These are phyloP conservation scores for Candida palmyrensis DNA, from an alignment of 805 yeast genomes.

Conservation along the genomic window DNA sequence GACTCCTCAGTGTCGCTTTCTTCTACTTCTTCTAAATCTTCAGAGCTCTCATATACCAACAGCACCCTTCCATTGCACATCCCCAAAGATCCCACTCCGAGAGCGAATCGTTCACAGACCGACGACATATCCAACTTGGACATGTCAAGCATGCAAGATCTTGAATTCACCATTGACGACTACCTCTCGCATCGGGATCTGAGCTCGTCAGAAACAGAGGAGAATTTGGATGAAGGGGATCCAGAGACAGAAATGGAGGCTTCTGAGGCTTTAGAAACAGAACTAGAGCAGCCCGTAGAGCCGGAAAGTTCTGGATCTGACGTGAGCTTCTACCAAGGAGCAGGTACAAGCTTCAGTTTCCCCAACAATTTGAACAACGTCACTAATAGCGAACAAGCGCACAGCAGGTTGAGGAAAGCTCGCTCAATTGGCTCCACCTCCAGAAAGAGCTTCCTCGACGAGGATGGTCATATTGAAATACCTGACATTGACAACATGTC, in stretches of 20 bases:
- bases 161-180: too few relatives aligned
- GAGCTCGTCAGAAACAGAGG: too few relatives aligned
- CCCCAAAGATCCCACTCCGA: too few relatives aligned
- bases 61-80: too few relatives aligned
- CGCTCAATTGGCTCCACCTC: conserved; percentile 2
- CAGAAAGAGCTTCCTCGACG: conserved; percentile 5
- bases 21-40: too few relatives aligned
- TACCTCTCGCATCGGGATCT: too few relatives aligned
- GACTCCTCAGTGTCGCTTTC: too few relatives aligned
- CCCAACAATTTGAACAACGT: conserved; percentile 30
- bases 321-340: conserved; percentile 28
- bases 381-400: conserved; percentile 22
- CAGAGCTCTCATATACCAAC: too few relatives aligned
- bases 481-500: conserved; percentile 25
- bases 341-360: conserved; percentile 32
- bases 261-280: not conserved
- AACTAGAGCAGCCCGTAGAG: not conserved
- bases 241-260: not conserved
- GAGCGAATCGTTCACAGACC: too few relatives aligned
- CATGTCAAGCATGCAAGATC: too few relatives aligned
- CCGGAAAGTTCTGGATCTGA: not conserved
- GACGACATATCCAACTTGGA: too few relatives aligned
- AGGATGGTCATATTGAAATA: conserved; percentile 35
- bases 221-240: not conserved
- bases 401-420: conserved; percentile 8